Evolutionary conservation across 2,329 filamentous ascomycete species (phyloP), one percentile per base, ranked within the genome.

Genomic region (Seiridium cupressi): DNA sequence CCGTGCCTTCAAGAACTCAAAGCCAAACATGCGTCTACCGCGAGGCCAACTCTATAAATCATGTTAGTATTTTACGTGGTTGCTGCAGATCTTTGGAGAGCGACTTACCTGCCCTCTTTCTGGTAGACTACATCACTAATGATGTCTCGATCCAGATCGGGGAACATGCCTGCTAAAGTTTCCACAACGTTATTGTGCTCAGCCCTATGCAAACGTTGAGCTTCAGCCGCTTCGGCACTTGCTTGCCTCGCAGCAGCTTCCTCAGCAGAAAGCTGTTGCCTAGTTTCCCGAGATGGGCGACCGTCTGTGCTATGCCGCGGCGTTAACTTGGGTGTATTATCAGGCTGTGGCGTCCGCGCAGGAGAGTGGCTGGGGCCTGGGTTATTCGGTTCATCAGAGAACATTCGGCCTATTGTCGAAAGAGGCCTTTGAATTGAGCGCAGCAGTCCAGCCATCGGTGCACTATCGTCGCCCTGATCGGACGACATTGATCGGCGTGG

Each of bases 111-210:
- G 72, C 95, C 96, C 76, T 97, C 89, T 77, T 99, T 97, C 79
- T 96, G 87, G 73, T 94, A 88, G 34, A 99, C 95, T 46, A 99
- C 95, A 77, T 99, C 95, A 69, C 93, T 93, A 71, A 99, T 98
- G 44, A 99, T 85, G 54, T 99, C 96, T 69, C 88, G 87, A 74
- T 99, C 95, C 55, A 99, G 80, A 71, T 96, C 93, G 1, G 95
- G 95, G 73, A 99, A 99, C 95, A 99, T 99, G 68, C 92, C 90
- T 53, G 92, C 89, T 60, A 99, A 78, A 42, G 95, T 98, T 76
- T 98, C 95, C 3, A 98, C 94, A 6, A 99, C 88, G 68, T 93
- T 94, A 58, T 86, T 82, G 75, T 98, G 93, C 79, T 99, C 95
- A 59, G 89, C 89, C 42, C 88, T 83, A 66, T 95, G 88, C 62